A percentile compares a stretch with the other conserved stretches of the same genome.
Evolutionary conservation across 225 moss, liverwort and hornwort species (phyloP).

Genomic region (Asterella californica): DNA sequence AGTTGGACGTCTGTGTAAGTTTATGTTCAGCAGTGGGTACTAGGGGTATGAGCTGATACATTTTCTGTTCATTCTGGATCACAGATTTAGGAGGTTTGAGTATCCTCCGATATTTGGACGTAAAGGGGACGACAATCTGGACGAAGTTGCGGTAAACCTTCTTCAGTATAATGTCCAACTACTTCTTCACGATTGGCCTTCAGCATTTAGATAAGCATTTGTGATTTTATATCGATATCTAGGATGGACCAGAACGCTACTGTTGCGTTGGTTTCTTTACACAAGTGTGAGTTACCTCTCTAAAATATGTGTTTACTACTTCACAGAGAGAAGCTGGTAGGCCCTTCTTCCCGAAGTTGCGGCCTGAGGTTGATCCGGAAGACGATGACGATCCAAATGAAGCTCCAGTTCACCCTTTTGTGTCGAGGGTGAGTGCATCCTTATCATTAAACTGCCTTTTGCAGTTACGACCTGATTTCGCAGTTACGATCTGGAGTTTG

Average conservation of each 20-base stretch:
- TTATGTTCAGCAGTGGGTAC: not conserved
- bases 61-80: not conserved
- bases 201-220: not conserved
- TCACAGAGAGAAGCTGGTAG: slow-evolving; percentile 80
- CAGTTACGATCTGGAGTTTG: not conserved
- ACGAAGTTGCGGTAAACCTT: slow-evolving; percentile 81
- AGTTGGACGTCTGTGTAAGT: no score
- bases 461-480: not conserved
- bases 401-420: slow-evolving; percentile 69
- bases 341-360: slow-evolving; percentile 76
- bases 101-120: slow-evolving; percentile 93
- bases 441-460: not conserved
- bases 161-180: not conserved
- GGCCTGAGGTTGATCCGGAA: slow-evolving; percentile 49
- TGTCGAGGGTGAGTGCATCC: slow-evolving; percentile 52
- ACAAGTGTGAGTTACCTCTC: not conserved
- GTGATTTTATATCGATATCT: not conserved
- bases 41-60: not conserved
- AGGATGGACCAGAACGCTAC: not conserved
- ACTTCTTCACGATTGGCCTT: not conserved
- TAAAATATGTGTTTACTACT: not conserved
- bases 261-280: not conserved
- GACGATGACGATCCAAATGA: slow-evolving; percentile 23
- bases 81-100: slow-evolving; percentile 80
- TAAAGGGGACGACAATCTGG: slow-evolving; percentile 68